phyloP scores from a whole-genome alignment of 345 rosid species.

The Bruguiera parviflora region DNA sequence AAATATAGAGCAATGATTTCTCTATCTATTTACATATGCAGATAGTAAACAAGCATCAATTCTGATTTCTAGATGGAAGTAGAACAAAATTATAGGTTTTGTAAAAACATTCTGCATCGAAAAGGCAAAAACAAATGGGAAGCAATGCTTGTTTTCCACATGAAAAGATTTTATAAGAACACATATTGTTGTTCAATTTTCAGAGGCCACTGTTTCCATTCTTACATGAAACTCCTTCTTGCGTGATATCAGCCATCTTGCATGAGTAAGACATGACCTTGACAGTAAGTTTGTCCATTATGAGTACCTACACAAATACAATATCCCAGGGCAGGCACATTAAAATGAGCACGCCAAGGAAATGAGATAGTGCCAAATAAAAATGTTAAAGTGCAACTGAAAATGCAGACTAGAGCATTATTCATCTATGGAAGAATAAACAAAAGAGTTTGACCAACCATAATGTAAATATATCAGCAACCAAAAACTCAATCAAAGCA shows the following conservation, averaged over 20 bases:
- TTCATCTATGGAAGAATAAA: too few relatives aligned
- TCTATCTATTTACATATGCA: neutral
- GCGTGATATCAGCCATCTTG: slow-evolving; percentile 97
- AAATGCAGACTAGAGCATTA: neutral
- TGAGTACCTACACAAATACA: slow-evolving; percentile 60
- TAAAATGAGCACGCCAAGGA: neutral
- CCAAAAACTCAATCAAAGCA: neutral
- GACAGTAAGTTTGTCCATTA: slow-evolving; percentile 94
- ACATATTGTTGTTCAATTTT: slow-evolving; percentile 2
- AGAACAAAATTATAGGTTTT: neutral
- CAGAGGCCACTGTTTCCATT: slow-evolving; percentile 12
- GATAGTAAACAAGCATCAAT: neutral
- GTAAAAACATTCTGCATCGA: neutral
- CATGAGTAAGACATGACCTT: slow-evolving; percentile 94
- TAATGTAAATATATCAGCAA: neutral
- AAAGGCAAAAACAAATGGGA: neutral
- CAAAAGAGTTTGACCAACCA: neutral
- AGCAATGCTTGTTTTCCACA: too few relatives aligned
- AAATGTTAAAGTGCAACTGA: neutral
- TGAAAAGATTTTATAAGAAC: neutral
- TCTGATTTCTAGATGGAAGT: neutral
- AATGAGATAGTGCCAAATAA: neutral
- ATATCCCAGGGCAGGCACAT: neutral
- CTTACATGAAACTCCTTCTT: slow-evolving; percentile 99
- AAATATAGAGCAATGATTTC: too few relatives aligned